phyloP scores from a whole-genome alignment of 768 basidiomycete genomes.

The Tulasnella sp. region DNA sequence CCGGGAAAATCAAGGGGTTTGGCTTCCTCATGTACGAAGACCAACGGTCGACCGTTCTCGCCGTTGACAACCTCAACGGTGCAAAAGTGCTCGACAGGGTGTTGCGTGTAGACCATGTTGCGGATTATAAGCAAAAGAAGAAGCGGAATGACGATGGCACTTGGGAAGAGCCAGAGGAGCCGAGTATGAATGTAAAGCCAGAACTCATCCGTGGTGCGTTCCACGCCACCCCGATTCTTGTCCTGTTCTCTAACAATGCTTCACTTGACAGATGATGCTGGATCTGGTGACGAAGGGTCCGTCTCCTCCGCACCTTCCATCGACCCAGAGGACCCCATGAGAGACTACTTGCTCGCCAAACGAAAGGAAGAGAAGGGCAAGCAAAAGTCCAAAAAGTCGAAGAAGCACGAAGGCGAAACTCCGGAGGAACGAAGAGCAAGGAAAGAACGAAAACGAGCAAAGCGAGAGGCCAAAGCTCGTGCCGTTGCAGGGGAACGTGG shows the following conservation, averaged over 20 bases:
- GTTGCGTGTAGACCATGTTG: slow-evolving; percentile 84
- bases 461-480: slow-evolving; percentile 6
- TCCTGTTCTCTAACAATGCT: background rate
- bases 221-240: background rate
- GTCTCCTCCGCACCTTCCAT: slow-evolving; percentile 62
- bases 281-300: slow-evolving; percentile 30
- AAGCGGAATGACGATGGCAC: slow-evolving; percentile 69
- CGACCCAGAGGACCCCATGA: slow-evolving; percentile 97
- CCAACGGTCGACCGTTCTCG: slow-evolving; percentile 87
- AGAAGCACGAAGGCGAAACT: slow-evolving; percentile 47
- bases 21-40: slow-evolving; percentile 99
- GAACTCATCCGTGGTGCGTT: slow-evolving; percentile 47
- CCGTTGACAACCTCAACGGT: slow-evolving; percentile 98
- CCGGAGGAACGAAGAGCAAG: slow-evolving; percentile 64
- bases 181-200: slow-evolving; percentile 80
- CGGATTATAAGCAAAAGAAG: slow-evolving; percentile 82
- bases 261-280: slow-evolving; percentile 32
- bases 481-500: slow-evolving; percentile 2
- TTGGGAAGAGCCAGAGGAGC: slow-evolving; percentile 70
- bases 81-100: slow-evolving; percentile 76
- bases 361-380: slow-evolving; percentile 51
- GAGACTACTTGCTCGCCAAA: slow-evolving; percentile 74
- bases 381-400: slow-evolving; percentile 40
- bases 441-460: slow-evolving; percentile 58
- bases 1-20: slow-evolving; percentile 83